phyloP scores from a whole-genome alignment of 768 basidiomycete species.

The Pleurotus djamor region DNA sequence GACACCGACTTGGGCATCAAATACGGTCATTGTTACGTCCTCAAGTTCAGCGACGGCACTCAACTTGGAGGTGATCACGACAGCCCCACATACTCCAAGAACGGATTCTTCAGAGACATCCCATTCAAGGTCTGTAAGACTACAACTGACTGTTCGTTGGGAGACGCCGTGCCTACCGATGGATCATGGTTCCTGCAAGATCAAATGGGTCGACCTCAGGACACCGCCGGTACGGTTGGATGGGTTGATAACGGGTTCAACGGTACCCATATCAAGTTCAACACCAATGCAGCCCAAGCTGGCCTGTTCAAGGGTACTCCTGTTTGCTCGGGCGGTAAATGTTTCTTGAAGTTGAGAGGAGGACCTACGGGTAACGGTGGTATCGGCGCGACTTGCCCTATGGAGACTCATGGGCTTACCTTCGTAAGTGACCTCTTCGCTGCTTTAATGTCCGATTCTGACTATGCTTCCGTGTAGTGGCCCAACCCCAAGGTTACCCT shows the following conservation, averaged over 20 bases:
- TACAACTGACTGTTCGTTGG: not conserved
- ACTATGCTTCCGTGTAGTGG: not conserved
- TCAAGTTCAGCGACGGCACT: conserved; percentile 3
- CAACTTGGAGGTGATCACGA: conserved; percentile 2
- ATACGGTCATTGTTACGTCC: conserved; percentile 6
- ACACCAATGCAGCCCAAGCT: conserved; percentile 1
- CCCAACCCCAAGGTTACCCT: not conserved
- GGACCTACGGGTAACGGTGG: conserved; percentile 1
- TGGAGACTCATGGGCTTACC: not conserved
- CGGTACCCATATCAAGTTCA: conserved; percentile 1
- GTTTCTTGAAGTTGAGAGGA: conserved; percentile 1
- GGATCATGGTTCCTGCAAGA: not conserved
- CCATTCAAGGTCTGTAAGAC: conserved; percentile 1
- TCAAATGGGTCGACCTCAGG: not conserved
- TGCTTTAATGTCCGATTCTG: not conserved
- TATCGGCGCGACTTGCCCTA: not conserved
- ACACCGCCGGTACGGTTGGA: not conserved
- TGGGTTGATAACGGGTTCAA: not conserved
- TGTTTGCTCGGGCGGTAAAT: not conserved
- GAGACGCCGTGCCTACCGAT: conserved; percentile 1
- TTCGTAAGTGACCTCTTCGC: not conserved
- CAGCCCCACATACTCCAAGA: not conserved
- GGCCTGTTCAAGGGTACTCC: not conserved
- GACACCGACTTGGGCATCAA: not conserved
- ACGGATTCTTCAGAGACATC: conserved; percentile 3